phyloP scores from a whole-genome alignment of 371 early-diverging fungal species.

The Rhizopus arrhizus region DNA sequence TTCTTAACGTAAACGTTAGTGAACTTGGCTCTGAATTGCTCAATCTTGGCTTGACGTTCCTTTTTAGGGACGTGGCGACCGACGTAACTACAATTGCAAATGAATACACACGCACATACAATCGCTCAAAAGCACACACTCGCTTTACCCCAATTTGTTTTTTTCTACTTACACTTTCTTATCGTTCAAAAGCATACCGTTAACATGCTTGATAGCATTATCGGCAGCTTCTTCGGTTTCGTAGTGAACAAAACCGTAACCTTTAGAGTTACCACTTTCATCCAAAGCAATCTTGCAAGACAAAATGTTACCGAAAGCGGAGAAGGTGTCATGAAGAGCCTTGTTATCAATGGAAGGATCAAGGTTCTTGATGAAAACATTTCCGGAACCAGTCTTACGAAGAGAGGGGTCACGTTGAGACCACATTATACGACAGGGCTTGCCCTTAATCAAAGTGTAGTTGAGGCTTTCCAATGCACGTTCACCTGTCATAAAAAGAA shows the following conservation, averaged over 20 bases:
- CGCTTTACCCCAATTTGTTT: constrained; percentile 1
- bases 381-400: constrained; percentile 91
- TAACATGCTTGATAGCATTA: constrained; percentile 86
- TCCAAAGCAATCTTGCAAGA: constrained; percentile 92
- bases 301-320: constrained; percentile 90
- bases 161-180: constrained; percentile 61
- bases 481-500: constrained; percentile 67
- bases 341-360: constrained; percentile 94
- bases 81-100: constrained; percentile 49
- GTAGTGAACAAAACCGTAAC: constrained; percentile 96
- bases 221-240: constrained; percentile 86
- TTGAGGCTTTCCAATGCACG: constrained; percentile 92
- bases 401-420: constrained; percentile 96
- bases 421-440: constrained; percentile 98
- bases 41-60: constrained; percentile 81
- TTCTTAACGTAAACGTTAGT: constrained; percentile 96
- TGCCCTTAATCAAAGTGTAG: constrained; percentile 91
- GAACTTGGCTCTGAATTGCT: constrained; percentile 75
- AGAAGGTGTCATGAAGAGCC: constrained; percentile 95
- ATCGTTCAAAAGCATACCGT: constrained; percentile 93
- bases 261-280: constrained; percentile 73
- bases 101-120: background rate
- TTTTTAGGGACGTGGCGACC: constrained; percentile 81
- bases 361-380: constrained; percentile 99
- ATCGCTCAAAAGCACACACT: background rate